Base-by-base conservation (phyloP, 2,329 filamentous ascomycete species). In the Byssothecium circinans region DNA sequence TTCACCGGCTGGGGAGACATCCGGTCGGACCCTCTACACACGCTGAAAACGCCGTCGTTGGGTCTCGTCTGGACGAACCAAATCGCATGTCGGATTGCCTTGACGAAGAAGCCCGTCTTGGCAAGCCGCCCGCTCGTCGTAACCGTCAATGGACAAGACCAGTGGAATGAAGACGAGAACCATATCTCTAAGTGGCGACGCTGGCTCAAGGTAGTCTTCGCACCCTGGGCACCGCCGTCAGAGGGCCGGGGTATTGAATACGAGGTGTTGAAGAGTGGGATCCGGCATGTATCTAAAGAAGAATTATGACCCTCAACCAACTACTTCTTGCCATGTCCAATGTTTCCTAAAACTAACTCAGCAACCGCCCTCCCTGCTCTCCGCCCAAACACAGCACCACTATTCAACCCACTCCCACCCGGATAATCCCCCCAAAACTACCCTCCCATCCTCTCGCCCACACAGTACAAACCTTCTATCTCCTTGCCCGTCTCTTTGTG, bases 21-120 rank as follows among this genome's bases (percentile, higher is more conserved):
- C 12, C 79, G 14, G 61, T 63, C 56, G 15, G 63, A 61, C 20
- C 51, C 62, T 3, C 32, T 53, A 8, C 54, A 65, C 14, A 56
- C 52, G 0, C 60, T 87, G 45, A 97, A 96, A 73, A 96, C 89
- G 0, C 92, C 92, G 0, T 88, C 88, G 6, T 74, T 97, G 19
- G 92, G 92, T 0, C 78, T 96, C 7, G 87, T 95, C 10, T 97
- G 92, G 92, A 85, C 89, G 2, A 92, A 91, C 23, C 91, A 96
- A 74, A 84, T 96, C 40, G 84, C 89, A 1, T 86, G 85, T 59
- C 86, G 92, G 10, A 83, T 97, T 49, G 90, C 88, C 1, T 75
- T 97, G 42, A 83, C 91, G 63, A 91, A 91, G 63, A 76, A 83
- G 40, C 84, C 86, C 0, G 71, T 68, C 64, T 83, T 65, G 76